These are phyloP conservation scores for Venturia oleaginea DNA, from an alignment of 2,329 filamentous ascomycete genomes.

Conservation along the genomic window DNA sequence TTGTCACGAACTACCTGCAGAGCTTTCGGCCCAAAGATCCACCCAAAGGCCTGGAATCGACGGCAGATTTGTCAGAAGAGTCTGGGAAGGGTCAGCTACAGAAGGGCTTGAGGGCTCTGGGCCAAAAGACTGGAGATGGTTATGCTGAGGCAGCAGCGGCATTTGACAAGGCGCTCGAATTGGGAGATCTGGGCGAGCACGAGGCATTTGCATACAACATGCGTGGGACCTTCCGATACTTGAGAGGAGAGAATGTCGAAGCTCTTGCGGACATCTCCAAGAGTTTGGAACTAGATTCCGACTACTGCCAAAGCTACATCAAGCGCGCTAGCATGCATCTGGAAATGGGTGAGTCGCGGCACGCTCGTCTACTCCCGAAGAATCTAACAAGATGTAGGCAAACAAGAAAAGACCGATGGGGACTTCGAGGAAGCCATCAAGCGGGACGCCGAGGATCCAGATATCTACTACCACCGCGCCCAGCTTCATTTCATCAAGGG, in stretches of 20 bases:
- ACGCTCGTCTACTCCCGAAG: background rate
- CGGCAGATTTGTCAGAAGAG: conserved; percentile 64
- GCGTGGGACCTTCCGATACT: conserved; percentile 89
- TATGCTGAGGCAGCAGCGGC: conserved; percentile 81
- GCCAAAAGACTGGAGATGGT: conserved; percentile 78
- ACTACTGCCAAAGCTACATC: conserved; percentile 92
- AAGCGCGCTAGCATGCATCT: conserved; percentile 98
- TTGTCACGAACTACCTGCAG: conserved; percentile 97
- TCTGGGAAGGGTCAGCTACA: conserved; percentile 80
- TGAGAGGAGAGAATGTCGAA: conserved; percentile 76
- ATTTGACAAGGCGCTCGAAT: conserved; percentile 80
- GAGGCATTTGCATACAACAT: conserved; percentile 94
- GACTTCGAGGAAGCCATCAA: conserved; percentile 81
- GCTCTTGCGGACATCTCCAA: conserved; percentile 81
- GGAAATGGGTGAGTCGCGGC: conserved; percentile 60
- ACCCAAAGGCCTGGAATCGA: conserved; percentile 74
- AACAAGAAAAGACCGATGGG: conserved; percentile 74
- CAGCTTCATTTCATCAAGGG: conserved; percentile 97
- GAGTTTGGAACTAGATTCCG: conserved; percentile 82
- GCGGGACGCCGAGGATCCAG: conserved; percentile 81
- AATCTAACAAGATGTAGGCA: conserved; percentile 44
- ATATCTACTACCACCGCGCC: conserved; percentile 98
- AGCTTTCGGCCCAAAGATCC: conserved; percentile 83
- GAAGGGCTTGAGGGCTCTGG: conserved; percentile 70
- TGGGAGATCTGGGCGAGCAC: conserved; percentile 68